Evolutionary conservation across 495 filamentous ascomycete species (phyloP), one percentile per base, ranked within the genome.

Genomic region (Echria macrotheca): DNA sequence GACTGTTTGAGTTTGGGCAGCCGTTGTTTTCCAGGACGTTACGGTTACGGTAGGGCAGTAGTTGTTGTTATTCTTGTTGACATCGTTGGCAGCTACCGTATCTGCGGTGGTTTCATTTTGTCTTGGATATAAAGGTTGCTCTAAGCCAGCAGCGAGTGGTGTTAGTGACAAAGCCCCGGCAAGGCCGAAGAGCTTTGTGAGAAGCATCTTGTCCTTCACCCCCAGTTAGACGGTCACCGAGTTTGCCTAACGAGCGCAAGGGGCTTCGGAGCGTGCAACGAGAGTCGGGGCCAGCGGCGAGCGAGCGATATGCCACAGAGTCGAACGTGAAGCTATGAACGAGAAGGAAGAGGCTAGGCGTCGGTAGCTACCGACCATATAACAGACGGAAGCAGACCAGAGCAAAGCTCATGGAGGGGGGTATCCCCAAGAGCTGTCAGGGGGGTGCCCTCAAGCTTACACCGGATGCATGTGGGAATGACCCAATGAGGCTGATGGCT

Each of bases 281-380:
- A 62, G 38, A 26, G 59, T 56, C 55, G 32, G 49, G 42, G 18
- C 36, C 52, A 56, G 41, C 58, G 57, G 49, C 58, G 58, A 61
- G 36, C 52, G 60, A 51, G 39, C 38, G 47, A 15, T 50, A 47
- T 37, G 49, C 52, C 44, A 43, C 47, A 23, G 31, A 52, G 41
- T 15, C 49, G 49, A 49, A 44, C 51, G 32, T 49, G 32, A 46
- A 41, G 41, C 14, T 26, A 35, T 39, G 33, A 15, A 25, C 31
- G 39, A 44, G 45, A 26, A 36, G n/a, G 21, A 22, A 23, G 14
- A 26, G 45, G 32, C 39, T 44, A 26, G 26, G 35, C 47, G 37
- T 54, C 54, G 56, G 56, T 45, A 54, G 53, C 42, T 36, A 47
- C 54, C 50, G 50, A 46, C 52, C 49, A 63, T 65, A 65, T 65